Evolutionary conservation across 805 yeast genomes (phyloP), one percentile per base, ranked within the genome.

Genomic region (Saccharomycopsis sp.): DNA sequence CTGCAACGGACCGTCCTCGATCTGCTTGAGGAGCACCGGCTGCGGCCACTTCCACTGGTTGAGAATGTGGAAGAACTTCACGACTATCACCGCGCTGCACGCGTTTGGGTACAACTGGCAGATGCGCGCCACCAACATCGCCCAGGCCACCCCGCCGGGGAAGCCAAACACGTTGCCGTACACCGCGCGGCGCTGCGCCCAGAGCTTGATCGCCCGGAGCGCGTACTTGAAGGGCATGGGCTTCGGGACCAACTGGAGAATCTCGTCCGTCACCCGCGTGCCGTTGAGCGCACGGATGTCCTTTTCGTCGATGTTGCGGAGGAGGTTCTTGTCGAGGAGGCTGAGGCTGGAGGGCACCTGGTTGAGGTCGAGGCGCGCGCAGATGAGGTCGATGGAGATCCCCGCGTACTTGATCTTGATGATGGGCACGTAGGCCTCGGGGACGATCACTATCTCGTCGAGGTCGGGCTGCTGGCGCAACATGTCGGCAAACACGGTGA

Each of bases 81-180:
- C 83, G n/a, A 94, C 85, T 55, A 94, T 87, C 1, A 88, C 90
- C 0, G 98, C 89, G 61, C 97, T 85, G 12, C 91, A 95, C 0
- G 98, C 96, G 71, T 92, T 92, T 8, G 99, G 99, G 69, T 92
- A 94, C 54, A 94, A 73, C 70, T 94, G 99, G 71, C 99, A 94
- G 29, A 94, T 90, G 65, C 99, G 79, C 1, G 98, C 99, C n/a
- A 91, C 97, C 47, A 94, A 71, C 97, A 94, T 94, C 0, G 99
- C 99, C 99, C 99, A 94, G 1, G 99, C 99, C 53, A 94, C 99
- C 71, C 99, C 99, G 67, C 99, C 99, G 0, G 98, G 99, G 72
- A 92, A 94, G 0, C 99, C 99, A 79, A 87, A 89, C 51, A 94
- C 87, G 68, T 94, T 94, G 4, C 89, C 97, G 72, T 94, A 94